phyloP scores from a whole-genome alignment of 371 early-diverging fungal genomes.

The Saksenaea vasiformis region DNA sequence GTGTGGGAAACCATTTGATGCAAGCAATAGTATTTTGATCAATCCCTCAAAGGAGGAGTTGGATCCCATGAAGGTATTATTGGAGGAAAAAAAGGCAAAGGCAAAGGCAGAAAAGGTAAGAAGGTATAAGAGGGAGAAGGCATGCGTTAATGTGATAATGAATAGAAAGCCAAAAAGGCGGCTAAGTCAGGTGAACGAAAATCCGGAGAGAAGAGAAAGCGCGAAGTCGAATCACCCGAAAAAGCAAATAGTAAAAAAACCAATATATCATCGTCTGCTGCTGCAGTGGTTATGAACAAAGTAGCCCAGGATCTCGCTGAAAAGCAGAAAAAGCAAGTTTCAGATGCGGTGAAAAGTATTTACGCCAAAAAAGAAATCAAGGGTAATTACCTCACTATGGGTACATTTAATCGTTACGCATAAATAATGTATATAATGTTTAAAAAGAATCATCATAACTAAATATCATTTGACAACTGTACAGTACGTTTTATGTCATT shows the following conservation, averaged over 20 bases:
- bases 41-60: slow-evolving; percentile 73
- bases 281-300: slow-evolving; percentile 56
- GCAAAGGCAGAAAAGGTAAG: slow-evolving; percentile 60
- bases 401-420: slow-evolving; percentile 70
- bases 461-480: too few relatives aligned
- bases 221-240: slow-evolving; percentile 13
- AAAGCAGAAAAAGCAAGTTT: slow-evolving; percentile 34
- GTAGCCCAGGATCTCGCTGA: slow-evolving; percentile 58
- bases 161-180: slow-evolving; percentile 50
- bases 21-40: slow-evolving; percentile 70
- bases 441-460: too few relatives aligned
- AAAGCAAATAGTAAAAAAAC: slow-evolving; percentile 19
- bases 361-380: slow-evolving; percentile 53
- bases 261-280: slow-evolving; percentile 35
- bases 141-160: slow-evolving; percentile 14
- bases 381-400: slow-evolving; percentile 65
- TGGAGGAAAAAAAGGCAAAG: slow-evolving; percentile 55
- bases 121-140: slow-evolving; percentile 31
- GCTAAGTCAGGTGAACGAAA: slow-evolving; percentile 25
- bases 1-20: slow-evolving; percentile 69
- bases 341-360: slow-evolving; percentile 60
- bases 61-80: slow-evolving; percentile 56
- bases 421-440: slow-evolving; percentile 7
- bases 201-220: slow-evolving; percentile 31
- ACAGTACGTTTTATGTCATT: too few relatives aligned